Base-by-base conservation (phyloP, 176 grass and related monocot genomes). In the Carex myosuroides region DNA sequence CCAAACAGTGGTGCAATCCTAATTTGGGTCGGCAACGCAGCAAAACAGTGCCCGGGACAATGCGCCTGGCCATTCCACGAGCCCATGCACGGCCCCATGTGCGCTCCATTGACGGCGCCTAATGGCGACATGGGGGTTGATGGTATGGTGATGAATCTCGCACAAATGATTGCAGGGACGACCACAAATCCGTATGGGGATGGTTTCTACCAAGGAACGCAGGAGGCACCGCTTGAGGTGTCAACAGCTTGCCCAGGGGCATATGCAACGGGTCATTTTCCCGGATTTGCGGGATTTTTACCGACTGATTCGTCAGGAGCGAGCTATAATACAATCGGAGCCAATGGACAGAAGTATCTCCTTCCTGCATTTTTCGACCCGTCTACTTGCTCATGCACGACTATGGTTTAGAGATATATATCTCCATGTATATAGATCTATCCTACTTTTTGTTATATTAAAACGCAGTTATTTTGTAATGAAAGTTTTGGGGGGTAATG, bases 1-100 rank as follows among this genome's bases (percentile, higher is more conserved):
- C 68, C 53, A 1, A 14, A 78, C 22, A 71, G 60, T 30, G 78
- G 60, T 14, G 60, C 84, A 50, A 56, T 80, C 18, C 83, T 81
- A 79, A 87, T 88, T 54, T 95, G 93, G 93, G 88, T 75, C 1
- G 93, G 90, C 0, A 89, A 95, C 63, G 29, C 88, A 1, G 88
- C 13, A 0, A 5, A 22, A 1, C 89, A 93, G 81, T 93, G 93
- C 75, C 91, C 90, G 0, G 93, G 89, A 0, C 85, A 96, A 59
- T 96, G 94, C 77, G 89, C 89, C 18, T 93, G 94, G 94, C 91
- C 91, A 56, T 96, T 91, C 80, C 70, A 89, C 69, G 70, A 70
- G 70, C 87, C 87, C 6, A 0, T 16, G 13, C 64, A 92, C 20
- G 84, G 90, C 4, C 86, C 93, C 1, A 83, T 86, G 24, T 24